Evolutionary conservation across 2,329 filamentous ascomycete species (phyloP), one percentile per base, ranked within the genome.

Genomic region (Malbranchea zuffiana): DNA sequence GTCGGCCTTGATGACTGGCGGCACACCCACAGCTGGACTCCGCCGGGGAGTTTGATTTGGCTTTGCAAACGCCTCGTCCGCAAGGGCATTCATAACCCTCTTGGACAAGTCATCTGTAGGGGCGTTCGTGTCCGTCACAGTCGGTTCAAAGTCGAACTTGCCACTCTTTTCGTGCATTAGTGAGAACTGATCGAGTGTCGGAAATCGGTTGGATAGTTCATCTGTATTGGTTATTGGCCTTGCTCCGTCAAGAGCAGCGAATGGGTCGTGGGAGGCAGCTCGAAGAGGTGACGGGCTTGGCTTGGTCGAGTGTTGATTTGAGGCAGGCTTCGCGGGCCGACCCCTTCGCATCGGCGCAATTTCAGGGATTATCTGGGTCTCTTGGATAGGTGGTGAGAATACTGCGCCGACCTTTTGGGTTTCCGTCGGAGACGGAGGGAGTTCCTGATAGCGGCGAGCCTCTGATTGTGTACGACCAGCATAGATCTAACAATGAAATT

Each of bases 311-410:
- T 56, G 61, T 45, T 59, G 49, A 50, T 65, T 57, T 40, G 68
- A 66, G 12, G 63, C 50, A 43, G 65, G 49, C 50, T 68, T 71
- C 3, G 69, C 68, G 4, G 86, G 82, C 43, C 85, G 71, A 3
- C 90, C 90, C 62, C 90, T 74, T 43, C 90, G 75, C 90, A 96
- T 96, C 1, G 88, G 90, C 24, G 82, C 78, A 44, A 98, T 85
- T 16, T 95, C 85, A 6, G 90, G 90, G 37, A 96, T 78, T 6
- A 71, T 66, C 47, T 80, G 75, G 37, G 81, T 74, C 47, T 81
- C 73, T 39, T 81, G 75, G 17, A 75, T 65, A 2, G 80, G 77
- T n/a, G 82, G 77, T 4, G 84, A 75, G 51, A 88, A 88, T 11
- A 86, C 78, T 7, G 88, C 80, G 6, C 88, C 86, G 20, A 93